phyloP scores from a whole-genome alignment of 139 green algal species.

The Chlorella sp. region DNA sequence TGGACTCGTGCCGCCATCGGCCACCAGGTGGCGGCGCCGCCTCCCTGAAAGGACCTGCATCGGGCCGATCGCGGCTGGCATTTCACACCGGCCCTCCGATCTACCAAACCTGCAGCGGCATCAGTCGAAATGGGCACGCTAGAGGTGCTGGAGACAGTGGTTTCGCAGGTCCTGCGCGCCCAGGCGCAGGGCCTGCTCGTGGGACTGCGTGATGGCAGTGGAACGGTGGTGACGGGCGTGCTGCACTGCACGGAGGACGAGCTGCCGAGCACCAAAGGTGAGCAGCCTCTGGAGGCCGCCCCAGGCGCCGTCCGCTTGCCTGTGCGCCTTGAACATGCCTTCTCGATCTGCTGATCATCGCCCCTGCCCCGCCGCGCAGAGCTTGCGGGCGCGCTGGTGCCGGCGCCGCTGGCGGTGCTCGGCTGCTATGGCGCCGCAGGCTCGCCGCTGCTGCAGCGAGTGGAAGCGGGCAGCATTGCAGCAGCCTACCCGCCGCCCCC shows the following conservation, averaged over 20 bases:
- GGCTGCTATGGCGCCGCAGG: conserved; percentile 1
- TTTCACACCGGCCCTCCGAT: too few relatives aligned
- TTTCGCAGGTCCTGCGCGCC: too few relatives aligned
- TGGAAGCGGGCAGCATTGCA: conserved; percentile 4
- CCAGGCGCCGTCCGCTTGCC: too few relatives aligned
- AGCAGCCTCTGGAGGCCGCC: background rate
- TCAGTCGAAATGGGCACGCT: too few relatives aligned
- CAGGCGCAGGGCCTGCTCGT: conserved; percentile 8
- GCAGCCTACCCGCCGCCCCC: background rate
- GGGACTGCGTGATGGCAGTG: conserved; percentile 3
- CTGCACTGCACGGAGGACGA: conserved; percentile 17
- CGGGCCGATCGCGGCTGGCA: too few relatives aligned
- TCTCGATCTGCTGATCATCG: background rate
- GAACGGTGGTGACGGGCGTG: background rate
- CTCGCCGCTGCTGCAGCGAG: background rate
- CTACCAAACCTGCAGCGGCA: too few relatives aligned
- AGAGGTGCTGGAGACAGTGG: too few relatives aligned
- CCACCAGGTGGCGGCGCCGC: too few relatives aligned
- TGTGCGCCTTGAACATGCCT: background rate
- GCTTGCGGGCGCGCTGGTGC: conserved; percentile 4
- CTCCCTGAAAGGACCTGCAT: too few relatives aligned
- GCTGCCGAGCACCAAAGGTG: conserved; percentile 9
- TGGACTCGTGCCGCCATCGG: too few relatives aligned
- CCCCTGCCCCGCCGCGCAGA: background rate
- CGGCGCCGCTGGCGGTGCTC: conserved; percentile 10